Evolutionary conservation across 129 eudicot genomes (phyloP).

Genomic region (Saposhnikovia divaricata): DNA sequence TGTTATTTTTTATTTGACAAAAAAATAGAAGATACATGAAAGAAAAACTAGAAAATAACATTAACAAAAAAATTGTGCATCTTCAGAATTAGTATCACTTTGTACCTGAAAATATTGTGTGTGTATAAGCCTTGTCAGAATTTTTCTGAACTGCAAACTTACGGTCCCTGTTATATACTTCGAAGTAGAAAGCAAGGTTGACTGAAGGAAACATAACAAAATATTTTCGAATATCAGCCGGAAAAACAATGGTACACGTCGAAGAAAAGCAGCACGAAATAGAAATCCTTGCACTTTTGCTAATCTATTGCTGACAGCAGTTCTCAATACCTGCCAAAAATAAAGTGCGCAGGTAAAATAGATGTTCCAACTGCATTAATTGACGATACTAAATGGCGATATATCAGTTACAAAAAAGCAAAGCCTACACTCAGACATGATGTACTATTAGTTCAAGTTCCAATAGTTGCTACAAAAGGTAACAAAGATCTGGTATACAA

Average conservation of each 20-base stretch:
- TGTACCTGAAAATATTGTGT: constrained; percentile 87
- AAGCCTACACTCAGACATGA: constrained; percentile 4
- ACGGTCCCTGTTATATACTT: constrained; percentile 96
- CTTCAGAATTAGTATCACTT: neutral
- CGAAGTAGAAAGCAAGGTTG: constrained; percentile 86
- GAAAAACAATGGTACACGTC: constrained; percentile 87
- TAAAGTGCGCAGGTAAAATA: constrained; percentile 12
- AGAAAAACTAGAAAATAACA: neutral
- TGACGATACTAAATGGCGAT: too few species aligned
- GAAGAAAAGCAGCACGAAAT: constrained; percentile 97
- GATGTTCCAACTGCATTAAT: constrained; percentile 2
- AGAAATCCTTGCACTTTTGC: constrained; percentile 98
- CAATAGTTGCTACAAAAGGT: neutral
- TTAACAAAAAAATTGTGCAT: neutral
- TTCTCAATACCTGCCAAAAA: constrained; percentile 74
- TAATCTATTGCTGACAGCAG: constrained; percentile 95
- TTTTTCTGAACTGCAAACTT: constrained; percentile 87
- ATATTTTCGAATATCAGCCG: constrained; percentile 89
- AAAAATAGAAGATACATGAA: neutral
- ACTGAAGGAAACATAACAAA: constrained; percentile 74
- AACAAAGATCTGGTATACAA: neutral
- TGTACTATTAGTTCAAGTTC: neutral
- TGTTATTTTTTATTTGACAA: neutral
- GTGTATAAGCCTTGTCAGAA: constrained; percentile 89
- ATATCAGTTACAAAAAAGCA: constrained; percentile 9